Evolutionary conservation across 371 early-diverging fungal species (phyloP).

Genomic region (Mucor mucedo): DNA sequence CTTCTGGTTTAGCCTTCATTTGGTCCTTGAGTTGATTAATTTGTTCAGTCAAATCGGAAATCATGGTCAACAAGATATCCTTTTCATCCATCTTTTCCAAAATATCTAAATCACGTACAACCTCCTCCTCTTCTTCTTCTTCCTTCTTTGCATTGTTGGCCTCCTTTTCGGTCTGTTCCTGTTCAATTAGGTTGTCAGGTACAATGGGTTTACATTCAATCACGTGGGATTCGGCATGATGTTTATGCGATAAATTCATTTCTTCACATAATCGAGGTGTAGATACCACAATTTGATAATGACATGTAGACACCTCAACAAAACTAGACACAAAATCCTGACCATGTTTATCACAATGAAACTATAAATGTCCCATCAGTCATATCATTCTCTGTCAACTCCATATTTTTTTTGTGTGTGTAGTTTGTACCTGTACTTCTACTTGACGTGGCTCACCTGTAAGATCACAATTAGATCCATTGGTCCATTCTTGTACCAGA

Average conservation of each 20-base stretch:
- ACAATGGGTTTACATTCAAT: slow-evolving; percentile 71
- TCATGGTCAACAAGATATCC: slow-evolving; percentile 16
- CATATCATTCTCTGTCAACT: too few relatives aligned
- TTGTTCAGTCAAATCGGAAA: slow-evolving; percentile 37
- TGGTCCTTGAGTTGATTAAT: slow-evolving; percentile 32
- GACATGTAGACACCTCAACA: slow-evolving; percentile 68
- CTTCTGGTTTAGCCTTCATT: slow-evolving; percentile 6
- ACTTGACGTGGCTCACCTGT: slow-evolving; percentile 71
- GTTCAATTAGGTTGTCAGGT: slow-evolving; percentile 48
- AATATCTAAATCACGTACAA: too few relatives aligned
- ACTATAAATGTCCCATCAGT: slow-evolving; percentile 42
- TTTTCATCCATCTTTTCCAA: background rate
- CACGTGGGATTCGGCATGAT: slow-evolving; percentile 51
- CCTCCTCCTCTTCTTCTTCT: slow-evolving; percentile 4
- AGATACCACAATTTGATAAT: slow-evolving; percentile 72
- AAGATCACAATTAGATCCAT: slow-evolving; percentile 76
- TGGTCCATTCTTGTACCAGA: slow-evolving; percentile 70
- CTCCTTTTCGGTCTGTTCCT: slow-evolving; percentile 15
- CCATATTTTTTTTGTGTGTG: too few relatives aligned
- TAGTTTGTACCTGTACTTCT: slow-evolving; percentile 79
- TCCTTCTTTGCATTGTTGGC: background rate
- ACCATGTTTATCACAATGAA: slow-evolving; percentile 68
- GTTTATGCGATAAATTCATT: slow-evolving; percentile 54
- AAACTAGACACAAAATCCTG: slow-evolving; percentile 63
- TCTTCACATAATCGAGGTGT: slow-evolving; percentile 77